A percentile compares a stretch with the other conserved stretches of the same genome.
Evolutionary conservation across 345 rosid genomes (phyloP).

Genomic region (Linum trigynum): DNA sequence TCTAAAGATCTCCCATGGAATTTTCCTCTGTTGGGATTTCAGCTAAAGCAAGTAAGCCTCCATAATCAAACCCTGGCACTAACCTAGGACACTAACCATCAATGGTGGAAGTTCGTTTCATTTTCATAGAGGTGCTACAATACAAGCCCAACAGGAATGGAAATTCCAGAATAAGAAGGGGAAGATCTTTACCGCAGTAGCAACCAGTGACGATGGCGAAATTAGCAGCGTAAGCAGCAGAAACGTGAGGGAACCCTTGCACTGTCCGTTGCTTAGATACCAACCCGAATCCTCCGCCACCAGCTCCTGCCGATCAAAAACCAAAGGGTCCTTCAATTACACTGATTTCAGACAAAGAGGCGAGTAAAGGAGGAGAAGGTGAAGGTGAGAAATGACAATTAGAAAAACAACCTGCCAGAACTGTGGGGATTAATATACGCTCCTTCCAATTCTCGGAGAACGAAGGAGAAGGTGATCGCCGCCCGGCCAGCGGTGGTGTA

Average conservation of each 20-base stretch:
- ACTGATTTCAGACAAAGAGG: not conserved
- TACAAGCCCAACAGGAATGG: not conserved
- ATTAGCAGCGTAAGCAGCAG: not conserved
- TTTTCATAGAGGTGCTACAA: not conserved
- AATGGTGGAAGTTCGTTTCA: not conserved
- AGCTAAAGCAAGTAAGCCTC: not conserved
- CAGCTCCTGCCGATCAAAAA: not conserved
- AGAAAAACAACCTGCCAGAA: not conserved
- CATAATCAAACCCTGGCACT: not conserved
- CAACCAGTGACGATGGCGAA: not conserved
- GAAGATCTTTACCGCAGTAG: not conserved
- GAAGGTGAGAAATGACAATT: not conserved
- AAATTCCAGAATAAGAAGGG: slow-evolving; percentile 1
- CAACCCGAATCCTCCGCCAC: not conserved
- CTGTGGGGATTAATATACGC: not conserved
- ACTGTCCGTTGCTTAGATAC: not conserved
- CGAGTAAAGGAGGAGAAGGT: not conserved
- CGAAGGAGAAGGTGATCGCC: slow-evolving; percentile 4
- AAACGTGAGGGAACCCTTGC: not conserved
- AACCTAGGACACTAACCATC: too few relatives aligned
- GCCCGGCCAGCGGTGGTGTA: slow-evolving; percentile 29
- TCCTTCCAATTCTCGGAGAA: not conserved
- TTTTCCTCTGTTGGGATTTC: too few relatives aligned
- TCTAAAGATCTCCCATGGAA: too few relatives aligned
- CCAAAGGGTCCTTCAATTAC: not conserved